These are phyloP conservation scores for Perkinsus marinus DNA, from an alignment of 169 alveolate species.

Conservation along the genomic window DNA sequence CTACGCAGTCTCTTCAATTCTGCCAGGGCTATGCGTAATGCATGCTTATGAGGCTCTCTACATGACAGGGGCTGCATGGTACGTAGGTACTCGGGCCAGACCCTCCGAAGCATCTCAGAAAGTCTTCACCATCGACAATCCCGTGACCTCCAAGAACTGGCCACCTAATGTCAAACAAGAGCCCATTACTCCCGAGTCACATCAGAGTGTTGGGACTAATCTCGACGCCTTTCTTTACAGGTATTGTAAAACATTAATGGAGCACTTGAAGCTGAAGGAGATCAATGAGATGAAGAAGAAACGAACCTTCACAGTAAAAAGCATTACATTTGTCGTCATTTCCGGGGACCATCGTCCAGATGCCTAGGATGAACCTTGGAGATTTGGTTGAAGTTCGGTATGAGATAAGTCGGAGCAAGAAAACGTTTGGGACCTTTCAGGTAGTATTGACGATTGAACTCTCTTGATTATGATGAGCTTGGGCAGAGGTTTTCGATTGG, in stretches of 20 bases:
- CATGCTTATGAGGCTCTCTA: not conserved
- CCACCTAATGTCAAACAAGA: not conserved
- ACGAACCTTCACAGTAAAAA: not conserved
- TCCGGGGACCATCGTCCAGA: too few species aligned
- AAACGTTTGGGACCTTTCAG: slow-evolving; percentile 26
- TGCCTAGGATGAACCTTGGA: slow-evolving; percentile 20
- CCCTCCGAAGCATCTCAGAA: not conserved
- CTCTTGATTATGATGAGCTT: too few species aligned
- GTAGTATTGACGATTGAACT: too few species aligned
- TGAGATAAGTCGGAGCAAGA: slow-evolving; percentile 28
- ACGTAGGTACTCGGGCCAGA: not conserved
- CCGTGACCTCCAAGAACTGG: not conserved
- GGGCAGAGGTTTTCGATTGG: too few species aligned
- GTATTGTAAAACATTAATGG: not conserved
- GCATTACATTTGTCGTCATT: too few species aligned
- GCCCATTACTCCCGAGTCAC: not conserved
- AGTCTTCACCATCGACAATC: not conserved
- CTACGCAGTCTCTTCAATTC: not conserved
- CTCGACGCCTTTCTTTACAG: not conserved
- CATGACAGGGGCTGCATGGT: not conserved
- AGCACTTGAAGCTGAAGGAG: not conserved
- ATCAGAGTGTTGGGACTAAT: not conserved
- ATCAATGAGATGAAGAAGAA: not conserved
- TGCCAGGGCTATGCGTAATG: not conserved
- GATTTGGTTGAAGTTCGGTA: slow-evolving; percentile 26